These are phyloP conservation scores for Dovyalis caffra DNA, from an alignment of 345 rosid species.

Conservation along the genomic window DNA sequence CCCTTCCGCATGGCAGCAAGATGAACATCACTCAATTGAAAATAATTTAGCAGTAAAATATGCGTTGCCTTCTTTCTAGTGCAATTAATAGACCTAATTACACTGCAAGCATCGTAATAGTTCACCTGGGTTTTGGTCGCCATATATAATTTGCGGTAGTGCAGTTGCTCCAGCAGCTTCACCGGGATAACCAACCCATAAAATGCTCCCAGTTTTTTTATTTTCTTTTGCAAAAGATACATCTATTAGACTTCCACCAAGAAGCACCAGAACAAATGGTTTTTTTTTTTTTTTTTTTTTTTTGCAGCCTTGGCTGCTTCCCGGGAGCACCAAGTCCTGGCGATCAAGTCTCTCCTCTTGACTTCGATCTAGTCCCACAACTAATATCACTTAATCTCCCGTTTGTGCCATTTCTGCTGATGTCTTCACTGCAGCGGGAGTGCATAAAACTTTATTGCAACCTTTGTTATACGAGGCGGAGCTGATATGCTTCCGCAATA, in stretches of 20 bases:
- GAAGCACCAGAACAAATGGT: conserved; percentile 64
- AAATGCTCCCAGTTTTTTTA: conserved; percentile 57
- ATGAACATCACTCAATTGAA: not conserved
- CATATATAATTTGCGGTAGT: conserved; percentile 72
- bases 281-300: too few species aligned
- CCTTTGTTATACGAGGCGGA: conserved; percentile 50
- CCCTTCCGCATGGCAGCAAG: conserved; percentile 54
- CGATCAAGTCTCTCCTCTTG: conserved; percentile 84
- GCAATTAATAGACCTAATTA: not conserved
- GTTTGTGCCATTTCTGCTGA: conserved; percentile 51
- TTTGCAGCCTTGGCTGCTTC: conserved; percentile 61
- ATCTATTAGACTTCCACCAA: conserved; percentile 86
- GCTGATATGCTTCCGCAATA: conserved; percentile 46
- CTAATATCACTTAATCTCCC: conserved; percentile 66
- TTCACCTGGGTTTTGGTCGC: conserved; percentile 85
- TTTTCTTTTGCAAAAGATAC: conserved; percentile 57
- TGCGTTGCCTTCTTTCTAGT: not conserved
- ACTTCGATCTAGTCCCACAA: conserved; percentile 83
- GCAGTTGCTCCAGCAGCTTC: conserved; percentile 83
- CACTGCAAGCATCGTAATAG: not conserved
- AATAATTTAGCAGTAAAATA: not conserved
- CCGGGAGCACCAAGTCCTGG: conserved; percentile 69
- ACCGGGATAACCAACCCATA: conserved; percentile 98
- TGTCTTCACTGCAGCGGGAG: conserved; percentile 44
- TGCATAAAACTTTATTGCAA: conserved; percentile 60